Evolutionary conservation across 345 rosid genomes (phyloP).

Genomic region (Jatropha curcas): DNA sequence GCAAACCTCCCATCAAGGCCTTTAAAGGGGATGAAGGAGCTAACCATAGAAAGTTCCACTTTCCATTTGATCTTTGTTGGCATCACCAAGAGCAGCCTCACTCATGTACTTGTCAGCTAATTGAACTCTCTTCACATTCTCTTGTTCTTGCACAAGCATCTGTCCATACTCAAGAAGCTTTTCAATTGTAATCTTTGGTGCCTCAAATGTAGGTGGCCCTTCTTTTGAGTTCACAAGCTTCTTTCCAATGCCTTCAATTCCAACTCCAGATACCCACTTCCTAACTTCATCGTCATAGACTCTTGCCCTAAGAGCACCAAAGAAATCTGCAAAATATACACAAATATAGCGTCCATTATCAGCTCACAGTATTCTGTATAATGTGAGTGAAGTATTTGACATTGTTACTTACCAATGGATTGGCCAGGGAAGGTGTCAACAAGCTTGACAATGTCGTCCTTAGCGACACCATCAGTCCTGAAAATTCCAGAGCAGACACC

Average conservation of each 20-base stretch:
- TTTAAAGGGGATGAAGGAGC: constrained; percentile 38
- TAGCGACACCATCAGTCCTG: constrained; percentile 53
- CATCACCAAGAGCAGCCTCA: constrained; percentile 91
- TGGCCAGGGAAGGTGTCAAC: constrained; percentile 97
- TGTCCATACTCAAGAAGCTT: constrained; percentile 81
- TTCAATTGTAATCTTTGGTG: constrained; percentile 66
- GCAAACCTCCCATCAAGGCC: constrained; percentile 44
- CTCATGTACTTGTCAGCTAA: constrained; percentile 82
- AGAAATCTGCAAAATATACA: constrained; percentile 58
- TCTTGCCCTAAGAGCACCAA: constrained; percentile 92
- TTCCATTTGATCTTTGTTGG: constrained; percentile 64
- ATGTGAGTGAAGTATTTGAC: too few species aligned
- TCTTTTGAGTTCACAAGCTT: constrained; percentile 90
- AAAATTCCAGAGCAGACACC: constrained; percentile 93
- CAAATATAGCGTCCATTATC: too few species aligned
- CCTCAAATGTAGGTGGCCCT: constrained; percentile 72
- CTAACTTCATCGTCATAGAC: constrained; percentile 98
- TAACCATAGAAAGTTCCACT: constrained; percentile 79
- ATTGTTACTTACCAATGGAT: constrained; percentile 83
- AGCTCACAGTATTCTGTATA: too few species aligned
- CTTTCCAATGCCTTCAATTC: constrained; percentile 68
- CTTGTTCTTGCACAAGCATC: constrained; percentile 91
- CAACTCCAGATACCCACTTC: constrained; percentile 67
- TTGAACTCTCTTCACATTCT: constrained; percentile 95
- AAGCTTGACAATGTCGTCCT: constrained; percentile 58